phyloP scores from a whole-genome alignment of 2,329 filamentous ascomycete genomes.

The Penicillium sumatraense region DNA sequence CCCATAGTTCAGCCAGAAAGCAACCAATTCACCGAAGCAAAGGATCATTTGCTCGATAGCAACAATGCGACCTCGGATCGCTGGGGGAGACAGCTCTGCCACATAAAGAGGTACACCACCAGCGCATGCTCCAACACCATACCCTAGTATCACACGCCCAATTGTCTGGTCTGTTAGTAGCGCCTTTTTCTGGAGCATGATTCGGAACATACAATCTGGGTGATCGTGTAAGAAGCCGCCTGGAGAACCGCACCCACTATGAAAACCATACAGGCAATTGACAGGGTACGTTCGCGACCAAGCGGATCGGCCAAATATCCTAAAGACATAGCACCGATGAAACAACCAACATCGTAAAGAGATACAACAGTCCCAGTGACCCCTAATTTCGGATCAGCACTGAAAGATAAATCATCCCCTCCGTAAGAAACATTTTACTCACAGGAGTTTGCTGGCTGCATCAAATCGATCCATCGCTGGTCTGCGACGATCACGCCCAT shows the following conservation, averaged over 20 bases:
- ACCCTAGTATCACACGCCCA: conserved; percentile 22
- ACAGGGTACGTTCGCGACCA: conserved; percentile 25
- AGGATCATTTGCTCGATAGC: conserved; percentile 24
- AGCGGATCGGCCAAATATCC: conserved; percentile 24
- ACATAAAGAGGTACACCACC: conserved; percentile 26
- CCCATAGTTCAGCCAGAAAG: conserved; percentile 25
- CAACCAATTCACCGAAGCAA: conserved; percentile 22
- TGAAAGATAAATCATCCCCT: neutral
- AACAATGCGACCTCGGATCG: conserved; percentile 23
- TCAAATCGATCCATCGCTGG: conserved; percentile 22
- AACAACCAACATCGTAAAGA: conserved; percentile 24
- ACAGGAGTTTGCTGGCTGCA: conserved; percentile 23
- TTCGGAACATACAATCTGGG: conserved; percentile 22
- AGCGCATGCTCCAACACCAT: conserved; percentile 20
- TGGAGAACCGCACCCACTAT: conserved; percentile 23
- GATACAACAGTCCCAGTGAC: conserved; percentile 22
- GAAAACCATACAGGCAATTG: conserved; percentile 22
- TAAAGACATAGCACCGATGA: conserved; percentile 25
- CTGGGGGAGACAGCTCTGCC: conserved; percentile 23
- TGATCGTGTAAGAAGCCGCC: conserved; percentile 20
- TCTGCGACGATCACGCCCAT: conserved; percentile 26
- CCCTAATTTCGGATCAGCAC: conserved; percentile 10
- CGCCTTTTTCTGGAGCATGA: neutral
- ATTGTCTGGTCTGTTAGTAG: conserved; percentile 12
- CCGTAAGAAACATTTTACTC: neutral